Evolutionary conservation across 352 stramenopile genomes (phyloP), one percentile per base, ranked within the genome.

Genomic region (Hyaloperonospora brassicae): DNA sequence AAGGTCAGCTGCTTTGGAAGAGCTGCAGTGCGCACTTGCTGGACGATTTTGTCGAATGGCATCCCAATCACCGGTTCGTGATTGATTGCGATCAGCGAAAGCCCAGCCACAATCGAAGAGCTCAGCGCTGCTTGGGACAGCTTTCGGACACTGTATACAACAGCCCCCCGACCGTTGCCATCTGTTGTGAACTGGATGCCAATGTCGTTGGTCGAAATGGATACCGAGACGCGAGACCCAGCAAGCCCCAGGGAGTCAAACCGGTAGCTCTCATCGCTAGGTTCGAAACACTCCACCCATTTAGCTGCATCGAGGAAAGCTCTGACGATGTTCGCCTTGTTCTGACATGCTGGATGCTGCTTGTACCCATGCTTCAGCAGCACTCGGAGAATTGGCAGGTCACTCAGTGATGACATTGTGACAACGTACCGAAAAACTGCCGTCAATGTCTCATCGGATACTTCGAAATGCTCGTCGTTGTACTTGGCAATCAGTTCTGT

Each of bases 101-200:
- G 58, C 4, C 82, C 82, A 24, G 82, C 73, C 5, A 83, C 56
- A 35, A 94, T 86, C 4, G 75, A 57, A 34, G 69, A 64, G 48
- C 84, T 91, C 47, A 91, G 40, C 5, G 79, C 84, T 51, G 84
- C 84, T 61, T 94, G 84, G 0, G 84, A 94, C 10, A 80, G 59
- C 56, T 89, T 92, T 42, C 80, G 76, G 27, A 94, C 73, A 46
- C 48, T 88, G 48, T 85, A 66, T 10, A 94, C 82, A 39, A 90
- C 68, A 3, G 84, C 82, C 7, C 84, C 84, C 44, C 84, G 76
- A 1, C 79, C 79, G 14, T 89, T 87, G 17, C 75, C 76, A 41
- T 90, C 79, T 0, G 77, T 88, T 10, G 72, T 87, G 38, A 94
- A 87, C 30, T 93, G 82, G 52, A 94, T 88, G 9, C 84, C 84